Percentiles rank a stretch among this genome's conserved stretches.
Conservation (phyloP, 306 rosid species). For the Potentilla sterilis region DNA sequence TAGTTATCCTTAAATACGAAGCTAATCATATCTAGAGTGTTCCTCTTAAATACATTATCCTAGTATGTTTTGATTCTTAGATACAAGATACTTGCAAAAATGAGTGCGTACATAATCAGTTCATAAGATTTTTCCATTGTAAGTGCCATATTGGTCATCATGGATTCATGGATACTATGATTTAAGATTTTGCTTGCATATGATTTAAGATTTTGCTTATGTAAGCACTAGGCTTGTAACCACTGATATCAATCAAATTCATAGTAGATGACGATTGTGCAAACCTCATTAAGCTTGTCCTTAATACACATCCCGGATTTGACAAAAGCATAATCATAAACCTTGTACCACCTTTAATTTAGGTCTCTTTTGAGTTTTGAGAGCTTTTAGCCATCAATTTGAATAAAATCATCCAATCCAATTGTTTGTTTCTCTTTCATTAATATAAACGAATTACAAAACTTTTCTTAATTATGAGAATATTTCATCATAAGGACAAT, state of each 20-base stretch:
- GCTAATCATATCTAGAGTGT: no score
- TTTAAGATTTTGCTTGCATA: not conserved
- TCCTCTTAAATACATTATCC: no score
- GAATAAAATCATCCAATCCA: not conserved
- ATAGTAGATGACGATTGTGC: not conserved
- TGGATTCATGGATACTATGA: not conserved
- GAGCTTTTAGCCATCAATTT: not conserved
- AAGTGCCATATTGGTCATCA: not conserved
- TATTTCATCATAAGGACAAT: not conserved
- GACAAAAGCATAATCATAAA: not conserved
- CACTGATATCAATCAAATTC: not conserved
- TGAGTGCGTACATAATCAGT: not conserved
- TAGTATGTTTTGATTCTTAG: no score
- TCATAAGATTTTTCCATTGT: not conserved
- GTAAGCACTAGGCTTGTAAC: conserved; percentile 1
- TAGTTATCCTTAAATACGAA: no score
- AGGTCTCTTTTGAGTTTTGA: not conserved
- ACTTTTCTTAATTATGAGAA: not conserved
- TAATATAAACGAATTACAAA: not conserved
- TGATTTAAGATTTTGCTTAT: not conserved
- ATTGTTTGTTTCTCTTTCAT: not conserved
- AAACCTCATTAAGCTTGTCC: not conserved
- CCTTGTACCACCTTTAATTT: not conserved
- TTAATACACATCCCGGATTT: not conserved
- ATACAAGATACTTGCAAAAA: no score